These are phyloP conservation scores for Vigna nakashimae DNA, from an alignment of 306 rosid genomes.

Conservation along the genomic window DNA sequence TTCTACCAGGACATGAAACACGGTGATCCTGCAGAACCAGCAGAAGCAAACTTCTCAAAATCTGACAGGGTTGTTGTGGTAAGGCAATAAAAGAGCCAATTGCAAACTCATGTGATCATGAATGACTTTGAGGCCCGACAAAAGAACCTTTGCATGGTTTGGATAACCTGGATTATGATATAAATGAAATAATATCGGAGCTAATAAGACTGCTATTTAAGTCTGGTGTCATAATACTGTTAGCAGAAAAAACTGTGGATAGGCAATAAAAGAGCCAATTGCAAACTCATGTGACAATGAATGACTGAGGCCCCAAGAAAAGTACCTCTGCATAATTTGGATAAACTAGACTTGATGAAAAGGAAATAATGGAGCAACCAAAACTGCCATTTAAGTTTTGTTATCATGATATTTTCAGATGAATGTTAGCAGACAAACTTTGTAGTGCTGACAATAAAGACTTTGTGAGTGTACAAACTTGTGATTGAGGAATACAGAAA, in stretches of 20 bases:
- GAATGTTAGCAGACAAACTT: not conserved
- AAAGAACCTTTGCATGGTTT: slow-evolving; percentile 11
- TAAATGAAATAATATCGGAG: not conserved
- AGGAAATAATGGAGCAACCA: not conserved
- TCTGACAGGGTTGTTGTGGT: not conserved
- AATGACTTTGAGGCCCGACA: slow-evolving; percentile 4
- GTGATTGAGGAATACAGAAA: slow-evolving; percentile 3
- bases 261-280: slow-evolving; percentile 29
- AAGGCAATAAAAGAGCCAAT: slow-evolving; percentile 34
- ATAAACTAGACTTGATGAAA: not conserved
- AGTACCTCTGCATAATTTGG: slow-evolving; percentile 1
- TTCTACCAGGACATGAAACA: slow-evolving; percentile 7
- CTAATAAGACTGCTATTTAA: slow-evolving; percentile 21
- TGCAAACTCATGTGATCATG: slow-evolving; percentile 38
- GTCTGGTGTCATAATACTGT: not conserved
- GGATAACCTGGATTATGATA: not conserved
- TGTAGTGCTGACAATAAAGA: not conserved
- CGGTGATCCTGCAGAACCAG: slow-evolving; percentile 21
- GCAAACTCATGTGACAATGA: slow-evolving; percentile 37
- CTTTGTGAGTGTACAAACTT: not conserved
- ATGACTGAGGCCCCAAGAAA: slow-evolving; percentile 8
- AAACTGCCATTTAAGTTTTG: not conserved
- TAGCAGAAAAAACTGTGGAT: not conserved
- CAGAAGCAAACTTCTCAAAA: not conserved
- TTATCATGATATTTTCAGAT: not conserved